Conservation (phyloP, 208 protist genomes). For the Acanthamoeba culbertsoni region DNA sequence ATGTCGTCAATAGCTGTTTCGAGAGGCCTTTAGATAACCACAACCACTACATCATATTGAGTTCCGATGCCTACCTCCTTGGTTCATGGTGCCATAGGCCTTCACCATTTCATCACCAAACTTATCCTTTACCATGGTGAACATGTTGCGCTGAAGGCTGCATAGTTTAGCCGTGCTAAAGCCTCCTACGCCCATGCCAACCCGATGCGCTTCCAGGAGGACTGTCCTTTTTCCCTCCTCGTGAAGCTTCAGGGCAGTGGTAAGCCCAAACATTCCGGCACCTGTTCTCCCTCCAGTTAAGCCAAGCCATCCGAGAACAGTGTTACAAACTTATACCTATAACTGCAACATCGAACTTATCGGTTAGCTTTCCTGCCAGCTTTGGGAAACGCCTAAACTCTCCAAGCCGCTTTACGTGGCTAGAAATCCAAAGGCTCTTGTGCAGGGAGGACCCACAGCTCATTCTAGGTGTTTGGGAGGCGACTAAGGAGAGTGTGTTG, state of each 20-base stretch:
- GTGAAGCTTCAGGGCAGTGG: neutral
- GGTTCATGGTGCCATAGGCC: constrained; percentile 15
- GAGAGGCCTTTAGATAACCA: neutral
- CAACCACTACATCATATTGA: neutral
- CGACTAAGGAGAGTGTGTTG: neutral
- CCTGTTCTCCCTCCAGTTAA: no score
- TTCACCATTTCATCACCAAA: neutral
- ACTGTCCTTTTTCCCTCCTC: neutral
- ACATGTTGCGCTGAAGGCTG: neutral
- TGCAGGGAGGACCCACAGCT: neutral
- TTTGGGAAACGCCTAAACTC: constrained; percentile 15
- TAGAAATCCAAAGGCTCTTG: neutral
- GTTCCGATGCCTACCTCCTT: neutral
- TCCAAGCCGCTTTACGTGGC: constrained; percentile 7
- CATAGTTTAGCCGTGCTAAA: constrained; percentile 40
- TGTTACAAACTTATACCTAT: neutral
- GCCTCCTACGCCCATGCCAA: constrained; percentile 11
- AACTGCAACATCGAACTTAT: neutral
- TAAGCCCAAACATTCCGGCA: constrained; percentile 10
- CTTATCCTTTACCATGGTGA: neutral
- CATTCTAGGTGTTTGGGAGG: neutral
- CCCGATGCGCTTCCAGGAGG: neutral
- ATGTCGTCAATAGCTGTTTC: constrained; percentile 13
- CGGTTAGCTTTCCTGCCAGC: neutral
- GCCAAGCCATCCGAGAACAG: no score